A percentile compares a stretch with the other conserved stretches of the same genome.
These are phyloP conservation scores for Rhytidiadelphus loreus DNA, from an alignment of 225 moss, liverwort and hornwort species.

Conservation along the genomic window DNA sequence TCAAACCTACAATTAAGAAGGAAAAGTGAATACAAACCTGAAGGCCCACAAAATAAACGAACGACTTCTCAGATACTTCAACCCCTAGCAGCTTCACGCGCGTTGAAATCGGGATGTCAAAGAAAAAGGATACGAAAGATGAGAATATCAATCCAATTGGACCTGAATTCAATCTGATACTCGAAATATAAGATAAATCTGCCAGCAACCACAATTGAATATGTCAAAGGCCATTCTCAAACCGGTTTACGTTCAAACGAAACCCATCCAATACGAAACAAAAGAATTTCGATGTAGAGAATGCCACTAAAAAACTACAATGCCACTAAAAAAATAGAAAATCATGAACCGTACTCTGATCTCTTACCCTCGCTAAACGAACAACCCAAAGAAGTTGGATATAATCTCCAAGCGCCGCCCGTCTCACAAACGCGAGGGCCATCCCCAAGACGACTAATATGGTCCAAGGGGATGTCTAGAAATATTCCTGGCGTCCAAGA, in stretches of 20 bases:
- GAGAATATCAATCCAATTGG: slow-evolving; percentile 77
- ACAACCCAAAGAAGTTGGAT: slow-evolving; percentile 10
- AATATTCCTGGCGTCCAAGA: slow-evolving; percentile 9
- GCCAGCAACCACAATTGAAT: not conserved
- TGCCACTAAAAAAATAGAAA: not conserved
- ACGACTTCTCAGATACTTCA: slow-evolving; percentile 81
- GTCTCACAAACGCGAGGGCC: slow-evolving; percentile 8
- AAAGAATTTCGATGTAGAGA: not conserved
- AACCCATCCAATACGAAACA: not conserved
- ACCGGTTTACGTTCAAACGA: not conserved
- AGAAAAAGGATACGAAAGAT: slow-evolving; percentile 81
- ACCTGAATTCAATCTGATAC: slow-evolving; percentile 59
- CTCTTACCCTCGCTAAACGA: slow-evolving; percentile 18
- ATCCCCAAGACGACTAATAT: slow-evolving; percentile 3
- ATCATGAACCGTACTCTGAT: not conserved
- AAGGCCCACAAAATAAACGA: slow-evolving; percentile 72
- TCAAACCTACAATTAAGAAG: not conserved
- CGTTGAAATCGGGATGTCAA: slow-evolving; percentile 72
- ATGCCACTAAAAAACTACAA: not conserved
- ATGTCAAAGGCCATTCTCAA: not conserved
- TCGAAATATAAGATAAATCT: slow-evolving; percentile 50
- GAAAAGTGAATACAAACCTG: slow-evolving; percentile 34
- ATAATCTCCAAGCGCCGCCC: slow-evolving; percentile 19
- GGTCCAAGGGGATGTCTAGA: slow-evolving; percentile 12
- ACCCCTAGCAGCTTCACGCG: slow-evolving; percentile 57